A percentile compares a stretch with the other conserved stretches of the same genome.
phyloP scores from a whole-genome alignment of 352 stramenopile genomes.

The Hyaloperonospora brassicae region DNA sequence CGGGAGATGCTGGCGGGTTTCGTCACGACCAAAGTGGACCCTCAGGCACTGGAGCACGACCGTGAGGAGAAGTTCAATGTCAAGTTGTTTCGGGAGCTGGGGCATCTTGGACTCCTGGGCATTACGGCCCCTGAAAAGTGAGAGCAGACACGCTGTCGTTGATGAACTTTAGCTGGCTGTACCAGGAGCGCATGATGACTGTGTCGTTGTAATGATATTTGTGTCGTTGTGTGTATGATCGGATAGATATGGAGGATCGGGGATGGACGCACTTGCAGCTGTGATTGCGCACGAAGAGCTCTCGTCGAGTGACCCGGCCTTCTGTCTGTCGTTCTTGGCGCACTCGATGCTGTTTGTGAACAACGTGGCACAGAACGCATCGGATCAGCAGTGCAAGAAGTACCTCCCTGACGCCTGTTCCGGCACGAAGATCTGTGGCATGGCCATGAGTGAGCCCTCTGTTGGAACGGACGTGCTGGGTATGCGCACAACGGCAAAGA shows the following conservation, averaged over 20 bases:
- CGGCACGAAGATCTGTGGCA: slow-evolving; percentile 93
- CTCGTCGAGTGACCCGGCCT: slow-evolving; percentile 94
- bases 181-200: not conserved
- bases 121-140: slow-evolving; percentile 94
- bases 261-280: slow-evolving; percentile 92
- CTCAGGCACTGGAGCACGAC: slow-evolving; percentile 94
- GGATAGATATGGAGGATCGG: slow-evolving; percentile 88
- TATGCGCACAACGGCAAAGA: slow-evolving; percentile 92
- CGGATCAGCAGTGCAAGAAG: slow-evolving; percentile 76
- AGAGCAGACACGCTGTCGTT: slow-evolving; percentile 3
- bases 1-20: slow-evolving; percentile 92
- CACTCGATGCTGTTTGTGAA: slow-evolving; percentile 93
- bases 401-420: slow-evolving; percentile 89
- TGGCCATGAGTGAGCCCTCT: slow-evolving; percentile 98
- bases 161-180: not conserved
- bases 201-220: not conserved
- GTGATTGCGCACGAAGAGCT: slow-evolving; percentile 94
- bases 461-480: slow-evolving; percentile 92
- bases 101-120: slow-evolving; percentile 92
- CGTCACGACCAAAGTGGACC: slow-evolving; percentile 94
- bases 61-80: slow-evolving; percentile 96
- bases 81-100: slow-evolving; percentile 91
- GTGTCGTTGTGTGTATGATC: not conserved
- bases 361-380: slow-evolving; percentile 89
- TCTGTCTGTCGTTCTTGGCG: slow-evolving; percentile 96